These are phyloP conservation scores for Nakazawaea laoshanensis DNA, from an alignment of 805 yeast genomes.

Conservation along the genomic window DNA sequence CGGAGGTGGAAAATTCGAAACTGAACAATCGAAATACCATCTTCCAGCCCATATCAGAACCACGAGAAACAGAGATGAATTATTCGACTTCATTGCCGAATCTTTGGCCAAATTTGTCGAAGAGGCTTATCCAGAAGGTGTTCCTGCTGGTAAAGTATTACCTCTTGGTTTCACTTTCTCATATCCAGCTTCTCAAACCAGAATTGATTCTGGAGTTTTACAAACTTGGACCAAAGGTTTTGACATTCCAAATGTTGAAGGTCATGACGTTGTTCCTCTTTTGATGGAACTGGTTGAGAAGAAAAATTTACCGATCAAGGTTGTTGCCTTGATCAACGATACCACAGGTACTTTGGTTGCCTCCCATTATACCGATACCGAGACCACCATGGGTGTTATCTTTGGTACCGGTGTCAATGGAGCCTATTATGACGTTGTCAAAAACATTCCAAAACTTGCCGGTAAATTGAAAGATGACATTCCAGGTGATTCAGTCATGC, in stretches of 20 bases:
- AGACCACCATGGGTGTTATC: constrained; percentile 91
- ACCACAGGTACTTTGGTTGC: constrained; percentile 97
- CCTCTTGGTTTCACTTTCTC: constrained; percentile 96
- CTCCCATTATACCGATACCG: constrained; percentile 85
- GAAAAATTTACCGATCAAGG: constrained; percentile 69
- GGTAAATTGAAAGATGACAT: constrained; percentile 68
- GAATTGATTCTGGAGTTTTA: constrained; percentile 78
- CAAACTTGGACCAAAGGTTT: constrained; percentile 99
- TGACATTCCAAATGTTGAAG: constrained; percentile 92
- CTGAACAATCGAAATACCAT: constrained; percentile 81
- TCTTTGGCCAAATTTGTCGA: constrained; percentile 67
- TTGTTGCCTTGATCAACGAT: constrained; percentile 93
- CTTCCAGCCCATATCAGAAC: constrained; percentile 78
- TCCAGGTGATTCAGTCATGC: constrained; percentile 67
- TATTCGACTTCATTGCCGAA: constrained; percentile 85
- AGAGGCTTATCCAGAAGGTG: constrained; percentile 65
- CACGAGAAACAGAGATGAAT: constrained; percentile 59
- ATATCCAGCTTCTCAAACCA: constrained; percentile 79
- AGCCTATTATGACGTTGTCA: constrained; percentile 80
- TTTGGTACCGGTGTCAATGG: constrained; percentile 99
- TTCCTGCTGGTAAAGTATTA: constrained; percentile 38
- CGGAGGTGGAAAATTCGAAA: constrained; percentile 80
- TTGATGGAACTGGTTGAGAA: constrained; percentile 67
- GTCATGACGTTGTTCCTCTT: constrained; percentile 89
- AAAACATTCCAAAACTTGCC: constrained; percentile 74